Conservation (phyloP, 805 yeast species). For the Metschnikowia shivogae region DNA sequence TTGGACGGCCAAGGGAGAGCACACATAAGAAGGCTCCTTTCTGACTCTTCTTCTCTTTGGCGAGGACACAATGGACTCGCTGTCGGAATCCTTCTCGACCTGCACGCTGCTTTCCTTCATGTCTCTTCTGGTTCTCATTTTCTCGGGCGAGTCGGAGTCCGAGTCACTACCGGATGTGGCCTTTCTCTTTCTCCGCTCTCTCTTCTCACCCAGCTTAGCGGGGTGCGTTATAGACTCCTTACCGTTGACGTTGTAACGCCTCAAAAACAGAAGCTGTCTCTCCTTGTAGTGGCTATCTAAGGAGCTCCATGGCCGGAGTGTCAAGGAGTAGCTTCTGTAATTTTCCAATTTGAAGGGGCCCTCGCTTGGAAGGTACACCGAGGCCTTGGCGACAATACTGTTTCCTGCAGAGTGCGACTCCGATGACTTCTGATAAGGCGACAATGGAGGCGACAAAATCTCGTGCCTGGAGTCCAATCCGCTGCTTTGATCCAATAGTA, state of each 20-base stretch:
- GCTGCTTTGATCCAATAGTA: not conserved
- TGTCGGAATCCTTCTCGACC: conserved; percentile 4
- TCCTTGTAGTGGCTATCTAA: conserved; percentile 44
- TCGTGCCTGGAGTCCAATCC: conserved; percentile 14
- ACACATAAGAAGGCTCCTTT: conserved; percentile 24
- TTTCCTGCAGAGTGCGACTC: conserved; percentile 12
- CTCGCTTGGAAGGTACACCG: conserved; percentile 17
- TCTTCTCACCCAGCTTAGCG: conserved; percentile 10
- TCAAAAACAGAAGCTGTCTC: conserved; percentile 49
- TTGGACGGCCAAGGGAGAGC: conserved; percentile 37
- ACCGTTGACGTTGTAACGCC: conserved; percentile 38
- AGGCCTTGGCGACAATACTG: conserved; percentile 3
- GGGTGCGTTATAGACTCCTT: conserved; percentile 19
- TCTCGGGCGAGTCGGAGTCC: conserved; percentile 37
- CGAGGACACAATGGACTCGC: conserved; percentile 19
- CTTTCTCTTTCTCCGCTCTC: conserved; percentile 19
- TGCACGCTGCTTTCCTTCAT: conserved; percentile 31
- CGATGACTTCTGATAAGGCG: conserved; percentile 19
- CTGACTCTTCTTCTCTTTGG: conserved; percentile 41
- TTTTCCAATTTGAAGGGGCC: conserved; percentile 47
- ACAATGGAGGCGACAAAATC: conserved; percentile 27
- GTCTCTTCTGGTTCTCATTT: conserved; percentile 58
- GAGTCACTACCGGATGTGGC: conserved; percentile 27
- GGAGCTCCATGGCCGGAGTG: conserved; percentile 49
- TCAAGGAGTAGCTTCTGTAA: conserved; percentile 42